phyloP scores from a whole-genome alignment of 441 rosid species.

The Viola pubescens region DNA sequence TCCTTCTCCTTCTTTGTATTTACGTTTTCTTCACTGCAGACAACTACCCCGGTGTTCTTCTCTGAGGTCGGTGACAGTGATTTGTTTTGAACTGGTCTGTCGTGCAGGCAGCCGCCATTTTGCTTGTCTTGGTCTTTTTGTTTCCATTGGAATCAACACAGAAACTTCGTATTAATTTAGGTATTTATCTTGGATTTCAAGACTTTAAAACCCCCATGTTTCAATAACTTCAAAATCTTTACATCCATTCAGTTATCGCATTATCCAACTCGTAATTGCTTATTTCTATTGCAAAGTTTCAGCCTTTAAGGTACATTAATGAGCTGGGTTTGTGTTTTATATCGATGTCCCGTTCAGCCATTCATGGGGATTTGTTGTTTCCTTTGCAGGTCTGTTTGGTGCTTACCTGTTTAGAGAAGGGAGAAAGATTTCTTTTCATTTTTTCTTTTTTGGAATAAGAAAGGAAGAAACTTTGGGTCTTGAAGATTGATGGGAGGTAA shows the following conservation, averaged over 20 bases:
- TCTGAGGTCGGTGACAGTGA: neutral
- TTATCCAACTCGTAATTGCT: neutral
- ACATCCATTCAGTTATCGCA: neutral
- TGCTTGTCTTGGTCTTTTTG: constrained; percentile 19
- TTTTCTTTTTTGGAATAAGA: neutral
- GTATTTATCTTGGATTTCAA: neutral
- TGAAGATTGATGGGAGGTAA: constrained; percentile 47
- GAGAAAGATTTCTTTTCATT: neutral
- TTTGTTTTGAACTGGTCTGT: constrained; percentile 22
- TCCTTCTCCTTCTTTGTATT: too few relatives aligned
- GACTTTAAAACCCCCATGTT: neutral
- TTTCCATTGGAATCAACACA: constrained; percentile 9
- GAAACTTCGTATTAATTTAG: constrained; percentile 15
- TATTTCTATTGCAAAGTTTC: neutral
- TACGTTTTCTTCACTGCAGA: neutral
- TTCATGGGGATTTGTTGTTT: neutral
- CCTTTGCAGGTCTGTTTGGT: constrained; percentile 13
- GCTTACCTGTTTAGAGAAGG: neutral
- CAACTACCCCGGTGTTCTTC: neutral
- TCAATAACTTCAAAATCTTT: neutral
- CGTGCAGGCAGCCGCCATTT: neutral
- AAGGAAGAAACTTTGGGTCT: neutral
- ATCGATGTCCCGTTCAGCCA: too few relatives aligned
- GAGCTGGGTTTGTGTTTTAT: neutral
- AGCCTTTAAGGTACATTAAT: neutral